Conservation (phyloP, 2,329 filamentous ascomycete genomes). For the Penicillium sp. region DNA sequence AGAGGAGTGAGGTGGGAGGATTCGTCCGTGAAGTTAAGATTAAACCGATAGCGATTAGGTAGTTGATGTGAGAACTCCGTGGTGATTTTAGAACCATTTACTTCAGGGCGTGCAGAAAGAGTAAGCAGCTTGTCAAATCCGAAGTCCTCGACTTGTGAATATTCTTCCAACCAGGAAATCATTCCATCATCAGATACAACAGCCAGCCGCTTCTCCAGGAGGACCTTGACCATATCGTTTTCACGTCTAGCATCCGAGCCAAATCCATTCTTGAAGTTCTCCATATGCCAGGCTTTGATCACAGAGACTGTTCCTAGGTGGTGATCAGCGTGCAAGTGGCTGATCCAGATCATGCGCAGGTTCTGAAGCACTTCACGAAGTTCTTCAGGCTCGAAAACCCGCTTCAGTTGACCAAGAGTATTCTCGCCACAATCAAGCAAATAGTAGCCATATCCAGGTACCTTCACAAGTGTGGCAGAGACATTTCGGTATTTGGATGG, state of each 20-base stretch:
- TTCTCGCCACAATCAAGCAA: conserved; percentile 90
- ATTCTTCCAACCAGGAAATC: conserved; percentile 74
- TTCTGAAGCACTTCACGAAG: conserved; percentile 71
- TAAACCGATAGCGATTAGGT: conserved; percentile 21
- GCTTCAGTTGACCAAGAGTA: conserved; percentile 80
- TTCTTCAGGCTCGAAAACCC: conserved; percentile 65
- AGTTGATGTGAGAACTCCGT: conserved; percentile 33
- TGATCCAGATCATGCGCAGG: conserved; percentile 84
- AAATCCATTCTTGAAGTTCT: conserved; percentile 46
- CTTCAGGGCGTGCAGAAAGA: conserved; percentile 40
- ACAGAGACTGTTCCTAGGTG: conserved; percentile 81
- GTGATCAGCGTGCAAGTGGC: conserved; percentile 93
- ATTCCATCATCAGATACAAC: conserved; percentile 71
- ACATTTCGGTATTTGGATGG: conserved; percentile 96
- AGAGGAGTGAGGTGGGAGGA: conserved; percentile 34
- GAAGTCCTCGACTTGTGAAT: conserved; percentile 72
- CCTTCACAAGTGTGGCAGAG: conserved; percentile 77
- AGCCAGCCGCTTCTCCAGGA: conserved; percentile 51
- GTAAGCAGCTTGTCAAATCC: conserved; percentile 61
- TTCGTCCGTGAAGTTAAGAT: conserved; percentile 28
- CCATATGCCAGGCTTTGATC: conserved; percentile 74
- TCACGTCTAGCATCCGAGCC: conserved; percentile 42
- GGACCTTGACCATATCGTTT: conserved; percentile 36
- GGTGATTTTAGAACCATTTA: conserved; percentile 16
- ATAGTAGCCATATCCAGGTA: conserved; percentile 83